Conservation (phyloP, 768 basidiomycete species). For the Plicaturopsis crispa region DNA sequence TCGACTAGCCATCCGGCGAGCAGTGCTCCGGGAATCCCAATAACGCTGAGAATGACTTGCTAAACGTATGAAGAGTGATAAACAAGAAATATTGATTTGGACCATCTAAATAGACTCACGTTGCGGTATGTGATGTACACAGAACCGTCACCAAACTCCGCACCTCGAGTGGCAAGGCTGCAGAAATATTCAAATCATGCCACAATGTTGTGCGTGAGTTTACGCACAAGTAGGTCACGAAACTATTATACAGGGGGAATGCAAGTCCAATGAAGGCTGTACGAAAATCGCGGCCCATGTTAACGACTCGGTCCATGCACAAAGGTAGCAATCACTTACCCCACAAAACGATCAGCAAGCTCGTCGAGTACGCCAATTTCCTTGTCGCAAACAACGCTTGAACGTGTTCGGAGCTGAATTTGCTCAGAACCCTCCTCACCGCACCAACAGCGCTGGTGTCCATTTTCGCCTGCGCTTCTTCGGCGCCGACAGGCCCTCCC, state of each 20-base stretch:
- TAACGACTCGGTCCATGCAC: background rate
- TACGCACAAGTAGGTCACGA: conserved; percentile 47
- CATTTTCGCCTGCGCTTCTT: conserved; percentile 13
- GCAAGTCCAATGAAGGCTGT: conserved; percentile 71
- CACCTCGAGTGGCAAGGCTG: conserved; percentile 59
- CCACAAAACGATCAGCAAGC: conserved; percentile 44
- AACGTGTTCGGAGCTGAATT: conserved; percentile 34
- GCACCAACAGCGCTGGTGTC: conserved; percentile 30
- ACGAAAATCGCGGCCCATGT: background rate
- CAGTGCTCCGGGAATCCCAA: conserved; percentile 50
- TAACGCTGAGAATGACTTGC: conserved; percentile 51
- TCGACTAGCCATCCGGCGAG: conserved; percentile 50
- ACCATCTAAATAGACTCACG: background rate
- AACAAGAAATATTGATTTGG: background rate
- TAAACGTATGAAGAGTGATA: conserved; percentile 9
- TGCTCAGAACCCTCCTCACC: conserved; percentile 28
- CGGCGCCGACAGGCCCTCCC: conserved; percentile 3
- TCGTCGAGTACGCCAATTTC: conserved; percentile 43
- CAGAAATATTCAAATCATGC: too few relatives aligned
- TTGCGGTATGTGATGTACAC: conserved; percentile 43
- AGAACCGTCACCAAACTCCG: conserved; percentile 62
- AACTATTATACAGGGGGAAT: conserved; percentile 59
- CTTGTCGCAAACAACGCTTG: conserved; percentile 41
- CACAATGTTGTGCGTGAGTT: too few relatives aligned
- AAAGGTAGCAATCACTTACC: conserved; percentile 20